phyloP scores from a whole-genome alignment of 306 rosid species.

The Arachis hypogaea region DNA sequence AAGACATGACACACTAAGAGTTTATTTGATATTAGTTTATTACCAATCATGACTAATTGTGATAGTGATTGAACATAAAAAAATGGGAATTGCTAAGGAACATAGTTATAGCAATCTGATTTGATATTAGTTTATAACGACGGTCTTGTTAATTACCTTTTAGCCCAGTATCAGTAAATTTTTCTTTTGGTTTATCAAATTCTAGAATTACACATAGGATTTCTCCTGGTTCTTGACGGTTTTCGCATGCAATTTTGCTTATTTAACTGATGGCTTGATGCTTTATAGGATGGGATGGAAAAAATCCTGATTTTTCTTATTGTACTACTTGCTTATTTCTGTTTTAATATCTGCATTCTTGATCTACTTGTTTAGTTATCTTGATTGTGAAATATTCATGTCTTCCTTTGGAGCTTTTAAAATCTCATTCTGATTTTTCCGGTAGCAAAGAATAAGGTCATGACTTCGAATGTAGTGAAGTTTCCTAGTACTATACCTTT shows the following conservation, averaged over 20 bases:
- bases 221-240: conserved; percentile 37
- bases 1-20: too few species aligned
- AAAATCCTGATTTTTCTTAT: neutral
- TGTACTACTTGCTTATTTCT: neutral
- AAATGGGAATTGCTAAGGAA: too few species aligned
- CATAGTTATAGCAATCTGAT: too few species aligned
- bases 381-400: neutral
- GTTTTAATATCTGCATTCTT: neutral
- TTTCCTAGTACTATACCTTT: too few species aligned
- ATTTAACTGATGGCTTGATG: conserved; percentile 32
- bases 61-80: too few species aligned
- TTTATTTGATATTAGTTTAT: too few species aligned
- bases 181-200: conserved; percentile 13
- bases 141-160: neutral
- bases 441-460: neutral
- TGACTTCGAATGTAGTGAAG: neutral
- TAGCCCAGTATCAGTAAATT: conserved; percentile 31
- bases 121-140: too few species aligned
- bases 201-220: conserved; percentile 37
- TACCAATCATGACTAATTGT: too few species aligned
- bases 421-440: neutral
- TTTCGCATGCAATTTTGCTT: conserved; percentile 41
- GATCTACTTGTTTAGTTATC: neutral
- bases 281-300: conserved; percentile 26
- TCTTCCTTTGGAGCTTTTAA: neutral